A percentile compares a stretch with the other conserved stretches of the same genome.
phyloP scores from a whole-genome alignment of 345 rosid genomes.

The Eucalyptus urophylla region DNA sequence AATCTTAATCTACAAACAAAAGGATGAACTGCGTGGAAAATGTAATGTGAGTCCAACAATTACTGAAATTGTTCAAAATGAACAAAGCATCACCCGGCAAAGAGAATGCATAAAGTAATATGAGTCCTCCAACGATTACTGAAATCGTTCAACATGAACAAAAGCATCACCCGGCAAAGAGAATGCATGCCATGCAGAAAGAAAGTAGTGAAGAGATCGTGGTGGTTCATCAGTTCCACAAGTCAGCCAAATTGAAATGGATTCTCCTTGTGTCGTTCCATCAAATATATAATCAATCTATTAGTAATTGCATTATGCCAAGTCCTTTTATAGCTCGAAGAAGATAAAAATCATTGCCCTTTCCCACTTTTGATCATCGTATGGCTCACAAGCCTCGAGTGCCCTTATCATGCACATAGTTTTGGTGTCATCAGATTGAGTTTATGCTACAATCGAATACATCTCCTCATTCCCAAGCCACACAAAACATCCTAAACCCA shows the following conservation, averaged over 20 bases:
- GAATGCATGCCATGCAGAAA: not conserved
- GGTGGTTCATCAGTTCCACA: not conserved
- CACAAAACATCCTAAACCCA: not conserved
- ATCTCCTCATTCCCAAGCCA: not conserved
- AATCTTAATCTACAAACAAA: not conserved
- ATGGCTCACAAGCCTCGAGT: not conserved
- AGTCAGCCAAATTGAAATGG: not conserved
- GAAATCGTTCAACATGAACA: not conserved
- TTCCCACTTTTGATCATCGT: not conserved
- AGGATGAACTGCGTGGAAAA: not conserved
- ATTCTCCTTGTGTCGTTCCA: not conserved
- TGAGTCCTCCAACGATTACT: not conserved
- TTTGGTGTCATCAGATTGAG: not conserved
- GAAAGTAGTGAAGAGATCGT: not conserved
- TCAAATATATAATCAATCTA: not conserved
- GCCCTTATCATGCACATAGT: not conserved
- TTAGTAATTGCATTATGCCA: not conserved
- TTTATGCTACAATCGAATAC: not conserved
- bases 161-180: not conserved
- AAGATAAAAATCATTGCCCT: not conserved
- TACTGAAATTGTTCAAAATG: no score
- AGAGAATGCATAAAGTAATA: not conserved
- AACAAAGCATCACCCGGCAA: no score
- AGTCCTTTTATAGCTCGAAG: not conserved
- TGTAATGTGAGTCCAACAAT: not conserved